A percentile compares a stretch with the other conserved stretches of the same genome.
Conservation (phyloP, 805 yeast species). For the Candida khao-thaluensis region DNA sequence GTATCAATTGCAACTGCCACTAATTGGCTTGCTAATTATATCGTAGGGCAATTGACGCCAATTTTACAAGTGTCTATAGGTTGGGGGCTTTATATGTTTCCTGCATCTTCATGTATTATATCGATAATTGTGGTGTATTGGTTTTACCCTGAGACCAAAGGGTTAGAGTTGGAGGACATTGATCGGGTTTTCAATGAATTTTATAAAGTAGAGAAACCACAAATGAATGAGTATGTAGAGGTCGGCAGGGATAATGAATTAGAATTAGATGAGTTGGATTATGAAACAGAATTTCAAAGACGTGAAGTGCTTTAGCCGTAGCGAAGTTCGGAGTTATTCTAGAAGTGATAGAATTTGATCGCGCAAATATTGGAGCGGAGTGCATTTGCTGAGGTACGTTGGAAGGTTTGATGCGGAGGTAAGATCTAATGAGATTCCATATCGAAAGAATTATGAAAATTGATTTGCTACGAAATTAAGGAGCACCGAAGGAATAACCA, state of each 20-base stretch:
- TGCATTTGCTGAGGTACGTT: too few relatives aligned
- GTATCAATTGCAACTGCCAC: conserved; percentile 45
- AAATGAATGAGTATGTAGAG: conserved; percentile 18
- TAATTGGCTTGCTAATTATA: conserved; percentile 45
- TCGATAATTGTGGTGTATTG: conserved; percentile 33
- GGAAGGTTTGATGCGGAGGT: too few relatives aligned
- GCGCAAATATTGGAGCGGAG: too few relatives aligned
- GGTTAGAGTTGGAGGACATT: conserved; percentile 43
- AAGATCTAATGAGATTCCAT: too few relatives aligned
- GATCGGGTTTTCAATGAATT: conserved; percentile 38
- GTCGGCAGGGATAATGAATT: conserved; percentile 13
- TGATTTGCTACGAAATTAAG: too few relatives aligned
- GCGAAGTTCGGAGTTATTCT: too few relatives aligned
- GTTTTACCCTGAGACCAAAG: conserved; percentile 46
- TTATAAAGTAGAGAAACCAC: conserved; percentile 20
- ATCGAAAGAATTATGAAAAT: too few relatives aligned
- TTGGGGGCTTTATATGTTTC: conserved; percentile 43
- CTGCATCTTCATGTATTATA: conserved; percentile 37
- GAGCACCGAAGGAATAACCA: too few relatives aligned
- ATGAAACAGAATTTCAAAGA: conserved; percentile 14
- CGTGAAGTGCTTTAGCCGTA: conserved; percentile 6
- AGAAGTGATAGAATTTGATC: too few relatives aligned
- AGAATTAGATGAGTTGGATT: conserved; percentile 25
- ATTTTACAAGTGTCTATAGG: conserved; percentile 37
- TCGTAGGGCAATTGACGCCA: conserved; percentile 47